These are phyloP conservation scores for Prasinococcaceae sp. DNA, from an alignment of 139 green algal genomes.

Conservation along the genomic window DNA sequence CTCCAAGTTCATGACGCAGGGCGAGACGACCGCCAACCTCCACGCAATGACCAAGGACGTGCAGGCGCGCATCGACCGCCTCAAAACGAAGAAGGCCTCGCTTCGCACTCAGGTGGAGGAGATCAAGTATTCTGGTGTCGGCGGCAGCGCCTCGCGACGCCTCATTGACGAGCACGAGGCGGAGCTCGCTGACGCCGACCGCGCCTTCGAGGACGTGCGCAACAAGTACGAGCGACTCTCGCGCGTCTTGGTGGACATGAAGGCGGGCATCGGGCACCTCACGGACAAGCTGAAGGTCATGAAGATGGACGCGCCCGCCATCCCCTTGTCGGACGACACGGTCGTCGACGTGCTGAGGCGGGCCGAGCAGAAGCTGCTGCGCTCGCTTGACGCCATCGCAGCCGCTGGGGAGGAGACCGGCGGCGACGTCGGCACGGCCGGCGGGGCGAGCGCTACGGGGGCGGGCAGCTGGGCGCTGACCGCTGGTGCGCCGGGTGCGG, in stretches of 20 bases:
- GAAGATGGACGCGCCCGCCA: constrained; percentile 11
- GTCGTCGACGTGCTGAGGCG: constrained; percentile 10
- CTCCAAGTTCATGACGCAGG: constrained; percentile 27
- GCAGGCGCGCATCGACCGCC: constrained; percentile 15
- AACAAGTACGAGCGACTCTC: constrained; percentile 15
- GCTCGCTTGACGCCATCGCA: background rate
- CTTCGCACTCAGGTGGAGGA: constrained; percentile 16
- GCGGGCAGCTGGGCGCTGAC: background rate
- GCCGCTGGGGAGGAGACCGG: too few species aligned
- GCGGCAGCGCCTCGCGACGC: background rate
- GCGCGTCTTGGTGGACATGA: constrained; percentile 18
- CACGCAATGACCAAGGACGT: constrained; percentile 20
- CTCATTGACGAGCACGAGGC: constrained; percentile 24
- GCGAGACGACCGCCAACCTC: constrained; percentile 22
- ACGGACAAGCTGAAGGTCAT: constrained; percentile 21
- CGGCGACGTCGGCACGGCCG: too few species aligned
- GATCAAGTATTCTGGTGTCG: constrained; percentile 18
- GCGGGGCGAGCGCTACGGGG: too few species aligned
- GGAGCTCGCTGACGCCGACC: constrained; percentile 5
- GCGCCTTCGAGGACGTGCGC: constrained; percentile 1
- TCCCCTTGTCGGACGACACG: constrained; percentile 14
- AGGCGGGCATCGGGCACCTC: constrained; percentile 22
- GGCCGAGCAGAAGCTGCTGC: constrained; percentile 10
- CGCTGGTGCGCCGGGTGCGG: background rate
- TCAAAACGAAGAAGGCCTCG: constrained; percentile 13